phyloP scores from a whole-genome alignment of 768 basidiomycete species.

The Trametes villosa region DNA sequence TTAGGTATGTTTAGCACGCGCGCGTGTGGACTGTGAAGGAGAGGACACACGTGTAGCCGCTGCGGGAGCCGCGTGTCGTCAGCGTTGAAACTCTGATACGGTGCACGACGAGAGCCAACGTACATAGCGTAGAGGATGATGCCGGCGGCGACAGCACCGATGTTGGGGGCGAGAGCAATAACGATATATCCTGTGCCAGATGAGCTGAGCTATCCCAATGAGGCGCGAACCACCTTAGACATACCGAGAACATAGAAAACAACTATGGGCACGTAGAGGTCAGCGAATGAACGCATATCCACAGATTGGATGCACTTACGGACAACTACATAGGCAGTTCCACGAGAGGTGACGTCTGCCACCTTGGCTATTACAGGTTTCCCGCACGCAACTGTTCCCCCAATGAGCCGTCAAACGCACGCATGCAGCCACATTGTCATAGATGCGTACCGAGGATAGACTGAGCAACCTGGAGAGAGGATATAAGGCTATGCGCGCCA shows the following conservation, averaged over 20 bases:
- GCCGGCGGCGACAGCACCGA: slow-evolving; percentile 36
- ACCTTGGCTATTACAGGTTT: slow-evolving; percentile 59
- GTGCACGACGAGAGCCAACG: slow-evolving; percentile 26
- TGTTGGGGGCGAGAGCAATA: slow-evolving; percentile 32
- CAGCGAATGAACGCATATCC: background rate
- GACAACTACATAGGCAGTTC: slow-evolving; percentile 52
- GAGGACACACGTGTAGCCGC: slow-evolving; percentile 60
- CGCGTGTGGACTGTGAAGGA: slow-evolving; percentile 23
- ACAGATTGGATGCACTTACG: slow-evolving; percentile 37
- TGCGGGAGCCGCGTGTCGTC: slow-evolving; percentile 34
- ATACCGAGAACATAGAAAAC: slow-evolving; percentile 49
- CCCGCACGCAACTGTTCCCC: slow-evolving; percentile 23
- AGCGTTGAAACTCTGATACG: slow-evolving; percentile 33
- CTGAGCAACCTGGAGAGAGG: slow-evolving; percentile 34
- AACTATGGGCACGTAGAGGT: slow-evolving; percentile 29
- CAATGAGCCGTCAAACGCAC: background rate
- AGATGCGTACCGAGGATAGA: slow-evolving; percentile 38
- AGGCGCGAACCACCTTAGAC: slow-evolving; percentile 15
- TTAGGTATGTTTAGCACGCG: slow-evolving; percentile 11
- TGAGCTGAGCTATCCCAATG: slow-evolving; percentile 21
- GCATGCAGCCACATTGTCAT: slow-evolving; percentile 42
- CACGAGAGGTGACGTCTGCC: slow-evolving; percentile 55
- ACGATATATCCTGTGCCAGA: slow-evolving; percentile 38
- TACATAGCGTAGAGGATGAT: slow-evolving; percentile 62
- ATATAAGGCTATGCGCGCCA: slow-evolving; percentile 29